phyloP scores from a whole-genome alignment of 345 rosid species.

The Citrus sinensis region DVS_A1.0 CM039168.1:27178501-27179000 shows the following conservation, averaged over 20 bases:
- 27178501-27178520: neutral
- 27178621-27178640: conserved; percentile 7
- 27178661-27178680: conserved; percentile 23
- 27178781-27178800: too few relatives aligned
- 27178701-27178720: too few relatives aligned
- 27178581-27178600: conserved; percentile 27
- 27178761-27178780: neutral
- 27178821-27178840: neutral
- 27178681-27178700: neutral
- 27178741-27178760: neutral
- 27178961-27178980: too few relatives aligned
- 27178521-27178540: too few relatives aligned
- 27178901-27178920: neutral
- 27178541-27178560: neutral
- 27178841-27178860: neutral
- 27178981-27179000: too few relatives aligned
- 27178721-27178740: too few relatives aligned
- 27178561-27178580: neutral
- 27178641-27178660: neutral
- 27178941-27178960: too few relatives aligned
- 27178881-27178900: neutral
- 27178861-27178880: neutral
- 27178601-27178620: conserved; percentile 10
- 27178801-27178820: neutral
- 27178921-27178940: too few relatives aligned